These are phyloP conservation scores for Rhizopus delemar DNA, from an alignment of 371 early-diverging fungal species.

Conservation along the genomic window DNA sequence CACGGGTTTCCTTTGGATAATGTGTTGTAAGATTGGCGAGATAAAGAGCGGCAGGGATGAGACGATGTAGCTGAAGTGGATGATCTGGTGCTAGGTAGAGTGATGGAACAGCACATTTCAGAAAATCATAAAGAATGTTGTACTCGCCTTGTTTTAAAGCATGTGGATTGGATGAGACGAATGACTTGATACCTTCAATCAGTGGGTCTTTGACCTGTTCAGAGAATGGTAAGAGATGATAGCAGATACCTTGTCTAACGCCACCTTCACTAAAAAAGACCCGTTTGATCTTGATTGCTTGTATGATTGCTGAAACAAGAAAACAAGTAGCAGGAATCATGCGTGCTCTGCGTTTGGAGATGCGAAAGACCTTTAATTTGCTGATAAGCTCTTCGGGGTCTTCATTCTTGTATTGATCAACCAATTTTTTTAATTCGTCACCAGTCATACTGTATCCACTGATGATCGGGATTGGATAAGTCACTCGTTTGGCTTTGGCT, in stretches of 20 bases:
- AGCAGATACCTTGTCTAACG: constrained; percentile 63
- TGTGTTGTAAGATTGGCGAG: constrained; percentile 58
- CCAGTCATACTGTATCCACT: constrained; percentile 57
- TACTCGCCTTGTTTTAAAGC: constrained; percentile 23
- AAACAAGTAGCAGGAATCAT: constrained; percentile 66
- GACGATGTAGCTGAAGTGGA: constrained; percentile 46
- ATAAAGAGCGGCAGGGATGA: constrained; percentile 56
- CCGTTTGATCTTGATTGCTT: constrained; percentile 47
- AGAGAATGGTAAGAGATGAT: constrained; percentile 38
- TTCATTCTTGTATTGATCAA: constrained; percentile 30
- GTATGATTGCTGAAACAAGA: constrained; percentile 52
- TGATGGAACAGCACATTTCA: constrained; percentile 32
- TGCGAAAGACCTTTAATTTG: constrained; percentile 51
- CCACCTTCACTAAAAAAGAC: constrained; percentile 67
- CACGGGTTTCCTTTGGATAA: constrained; percentile 63
- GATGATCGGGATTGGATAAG: constrained; percentile 63
- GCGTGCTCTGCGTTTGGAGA: constrained; percentile 60
- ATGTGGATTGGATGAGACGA: constrained; percentile 31
- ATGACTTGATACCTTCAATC: constrained; percentile 50
- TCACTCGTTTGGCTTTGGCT: constrained; percentile 7
- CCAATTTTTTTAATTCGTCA: constrained; percentile 37
- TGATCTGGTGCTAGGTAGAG: constrained; percentile 33
- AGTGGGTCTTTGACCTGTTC: constrained; percentile 60
- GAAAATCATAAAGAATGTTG: constrained; percentile 40
- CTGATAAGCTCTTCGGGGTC: constrained; percentile 36